Percentiles rank a stretch among this genome's conserved stretches.
phyloP scores from a whole-genome alignment of 352 stramenopile genomes.

The Pythium monospermum region DNA sequence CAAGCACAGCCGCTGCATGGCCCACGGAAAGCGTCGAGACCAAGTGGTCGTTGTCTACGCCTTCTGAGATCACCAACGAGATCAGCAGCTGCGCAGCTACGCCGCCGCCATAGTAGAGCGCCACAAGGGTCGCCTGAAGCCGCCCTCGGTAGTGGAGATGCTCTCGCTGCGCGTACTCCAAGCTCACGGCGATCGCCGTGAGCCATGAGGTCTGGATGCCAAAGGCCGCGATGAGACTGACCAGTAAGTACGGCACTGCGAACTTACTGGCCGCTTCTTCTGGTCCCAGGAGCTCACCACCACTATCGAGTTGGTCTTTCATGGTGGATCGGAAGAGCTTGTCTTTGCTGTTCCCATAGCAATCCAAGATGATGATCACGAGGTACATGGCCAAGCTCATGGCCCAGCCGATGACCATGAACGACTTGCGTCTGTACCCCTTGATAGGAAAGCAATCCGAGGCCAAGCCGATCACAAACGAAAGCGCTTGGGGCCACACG shows the following conservation, averaged over 20 bases:
- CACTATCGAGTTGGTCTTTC: neutral
- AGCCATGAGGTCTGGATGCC: slow-evolving; percentile 38
- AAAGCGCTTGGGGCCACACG: slow-evolving; percentile 53
- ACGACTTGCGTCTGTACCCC: slow-evolving; percentile 82
- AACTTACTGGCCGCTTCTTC: slow-evolving; percentile 6
- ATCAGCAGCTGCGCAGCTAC: slow-evolving; percentile 23
- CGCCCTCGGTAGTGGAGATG: slow-evolving; percentile 36
- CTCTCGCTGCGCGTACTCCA: slow-evolving; percentile 53
- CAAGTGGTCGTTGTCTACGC: slow-evolving; percentile 14
- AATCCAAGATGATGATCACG: slow-evolving; percentile 9
- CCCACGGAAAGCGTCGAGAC: slow-evolving; percentile 20
- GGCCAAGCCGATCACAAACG: slow-evolving; percentile 82
- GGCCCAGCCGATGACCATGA: slow-evolving; percentile 76
- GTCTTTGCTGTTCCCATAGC: neutral
- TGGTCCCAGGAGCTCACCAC: too few species aligned
- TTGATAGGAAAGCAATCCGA: slow-evolving; percentile 88
- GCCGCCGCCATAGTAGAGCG: slow-evolving; percentile 34
- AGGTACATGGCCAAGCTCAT: slow-evolving; percentile 1
- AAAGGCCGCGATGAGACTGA: slow-evolving; percentile 29
- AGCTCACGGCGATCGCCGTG: slow-evolving; percentile 31
- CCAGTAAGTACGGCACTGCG: slow-evolving; percentile 1
- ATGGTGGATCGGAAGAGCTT: neutral
- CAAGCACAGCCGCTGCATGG: slow-evolving; percentile 18
- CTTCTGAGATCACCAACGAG: slow-evolving; percentile 24
- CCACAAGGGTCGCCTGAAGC: slow-evolving; percentile 35